Evolutionary conservation across 306 rosid genomes (phyloP), one percentile per base, ranked within the genome.

Genomic region (Cicer bijugum): DNA sequence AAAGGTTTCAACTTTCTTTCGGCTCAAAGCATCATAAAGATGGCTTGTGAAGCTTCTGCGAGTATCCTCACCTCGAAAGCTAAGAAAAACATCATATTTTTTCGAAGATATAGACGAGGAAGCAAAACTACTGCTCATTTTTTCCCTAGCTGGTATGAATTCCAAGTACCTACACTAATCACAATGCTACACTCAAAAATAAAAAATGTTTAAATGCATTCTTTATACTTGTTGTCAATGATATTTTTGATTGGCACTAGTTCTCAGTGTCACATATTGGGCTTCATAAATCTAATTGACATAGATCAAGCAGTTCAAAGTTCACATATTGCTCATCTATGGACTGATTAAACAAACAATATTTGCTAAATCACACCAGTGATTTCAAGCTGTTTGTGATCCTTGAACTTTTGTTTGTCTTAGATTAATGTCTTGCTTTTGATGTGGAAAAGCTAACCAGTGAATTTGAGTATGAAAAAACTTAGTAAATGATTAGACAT

Each of bases 61-160:
- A 4, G 60, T 53, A 17, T 53, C 60, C 60, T 53, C 35, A 56
- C 62, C 62, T 9, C 38, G 62, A 10, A 56, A 56, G 62, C 62
- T 56, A 56, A 56, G 38, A 20, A 56, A 56, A 9, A 56, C 62
- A 3, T 56, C 62, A 9, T 20, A 56, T 9, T 56, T 56, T 56
- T 56, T 56, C 6, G 0, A 4, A 19, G 33, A 8, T 16, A 16
- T 8, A 8, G 61, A 19, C 14, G 61, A 55, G 20, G 10, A 20
- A 19, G 38, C 14, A 28, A 28, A 28, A 28, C 35, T 28, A 20
- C n/a, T 55, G 61, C 37, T 55, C 16, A 28, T 23, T 58, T 16
- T 6, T 40, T 58, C 4, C 64, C 4, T 0, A 5, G 16, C 9
- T 1, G 2, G 28, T 58, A 10, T 20, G 37, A 55, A 19, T 55